Conservation (phyloP, 2,329 filamentous ascomycete species). For the Didymella lethalis region DNA sequence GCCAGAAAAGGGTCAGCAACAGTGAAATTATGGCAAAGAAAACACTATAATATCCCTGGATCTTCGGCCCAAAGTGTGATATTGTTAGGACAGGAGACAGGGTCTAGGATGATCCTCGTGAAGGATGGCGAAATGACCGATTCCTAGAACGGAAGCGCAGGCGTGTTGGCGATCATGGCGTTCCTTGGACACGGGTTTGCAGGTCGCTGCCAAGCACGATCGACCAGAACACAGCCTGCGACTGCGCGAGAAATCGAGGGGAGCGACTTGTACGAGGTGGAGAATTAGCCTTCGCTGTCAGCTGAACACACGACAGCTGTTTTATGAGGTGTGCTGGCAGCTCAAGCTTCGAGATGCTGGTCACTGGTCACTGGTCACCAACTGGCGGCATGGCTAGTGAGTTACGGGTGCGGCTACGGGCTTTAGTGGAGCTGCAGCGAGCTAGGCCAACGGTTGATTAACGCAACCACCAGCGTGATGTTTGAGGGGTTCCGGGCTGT, state of each 20-base stretch:
- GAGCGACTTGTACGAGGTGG: background rate
- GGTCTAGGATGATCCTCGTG: background rate
- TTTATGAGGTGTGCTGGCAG: constrained; percentile 1
- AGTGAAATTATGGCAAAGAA: background rate
- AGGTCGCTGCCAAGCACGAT: constrained; percentile 11
- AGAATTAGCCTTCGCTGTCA: background rate
- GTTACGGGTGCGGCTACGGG: constrained; percentile 18
- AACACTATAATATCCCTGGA: background rate
- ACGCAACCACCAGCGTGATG: constrained; percentile 13
- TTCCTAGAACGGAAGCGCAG: constrained; percentile 15
- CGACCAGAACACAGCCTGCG: constrained; percentile 3
- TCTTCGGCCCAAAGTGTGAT: background rate
- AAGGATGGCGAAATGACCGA: constrained; percentile 12
- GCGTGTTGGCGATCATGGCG: constrained; percentile 21
- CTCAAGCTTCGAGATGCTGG: constrained; percentile 4
- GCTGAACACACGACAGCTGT: background rate
- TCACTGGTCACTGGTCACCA: constrained; percentile 10
- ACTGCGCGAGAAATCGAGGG: background rate
- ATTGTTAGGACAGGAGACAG: constrained; percentile 4
- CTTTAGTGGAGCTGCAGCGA: constrained; percentile 20
- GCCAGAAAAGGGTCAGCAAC: background rate
- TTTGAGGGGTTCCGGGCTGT: constrained; percentile 14
- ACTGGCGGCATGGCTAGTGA: constrained; percentile 12
- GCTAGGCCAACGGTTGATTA: constrained; percentile 22
- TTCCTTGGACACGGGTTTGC: constrained; percentile 3